phyloP scores from a whole-genome alignment of 2,329 filamentous ascomycete species.

The Aspergillus fumigatus region DNA sequence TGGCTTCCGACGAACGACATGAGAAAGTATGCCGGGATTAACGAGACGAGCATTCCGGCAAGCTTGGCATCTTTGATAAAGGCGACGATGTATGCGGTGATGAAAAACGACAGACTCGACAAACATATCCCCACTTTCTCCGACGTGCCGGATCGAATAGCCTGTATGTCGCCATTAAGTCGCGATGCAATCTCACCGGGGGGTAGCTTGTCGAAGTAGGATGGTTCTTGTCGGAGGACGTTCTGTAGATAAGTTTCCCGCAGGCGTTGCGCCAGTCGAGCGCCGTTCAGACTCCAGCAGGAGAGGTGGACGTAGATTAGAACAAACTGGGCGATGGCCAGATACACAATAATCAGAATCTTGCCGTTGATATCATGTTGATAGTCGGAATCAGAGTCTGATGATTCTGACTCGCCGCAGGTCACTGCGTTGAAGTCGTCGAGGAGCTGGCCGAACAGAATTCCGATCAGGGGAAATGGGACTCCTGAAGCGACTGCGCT shows the following conservation, averaged over 20 bases:
- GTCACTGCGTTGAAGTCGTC: conserved; percentile 36
- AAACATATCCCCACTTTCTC: conserved; percentile 67
- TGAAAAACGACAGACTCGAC: conserved; percentile 59
- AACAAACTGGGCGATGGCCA: conserved; percentile 59
- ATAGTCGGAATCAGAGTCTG: conserved; percentile 15
- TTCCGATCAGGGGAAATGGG: conserved; percentile 38
- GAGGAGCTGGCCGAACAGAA: conserved; percentile 38
- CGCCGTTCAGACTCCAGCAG: conserved; percentile 61
- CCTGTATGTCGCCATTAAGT: conserved; percentile 62
- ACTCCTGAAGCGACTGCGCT: conserved; percentile 35
- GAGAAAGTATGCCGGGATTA: conserved; percentile 60
- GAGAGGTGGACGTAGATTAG: conserved; percentile 61
- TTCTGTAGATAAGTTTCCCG: conserved; percentile 57
- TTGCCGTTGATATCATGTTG: conserved; percentile 43
- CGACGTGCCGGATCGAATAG: conserved; percentile 63
- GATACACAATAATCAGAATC: conserved; percentile 59
- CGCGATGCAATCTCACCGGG: conserved; percentile 61
- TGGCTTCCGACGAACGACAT: conserved; percentile 54
- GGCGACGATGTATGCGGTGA: conserved; percentile 63
- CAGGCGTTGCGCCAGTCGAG: conserved; percentile 59
- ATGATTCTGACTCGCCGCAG: conserved; percentile 16
- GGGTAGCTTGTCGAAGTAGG: conserved; percentile 60
- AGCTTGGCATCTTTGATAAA: conserved; percentile 61
- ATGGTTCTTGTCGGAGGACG: conserved; percentile 57
- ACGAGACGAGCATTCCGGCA: conserved; percentile 59